phyloP scores from a whole-genome alignment of 2,329 filamentous ascomycete genomes.

The Fusarium albidum region DNA sequence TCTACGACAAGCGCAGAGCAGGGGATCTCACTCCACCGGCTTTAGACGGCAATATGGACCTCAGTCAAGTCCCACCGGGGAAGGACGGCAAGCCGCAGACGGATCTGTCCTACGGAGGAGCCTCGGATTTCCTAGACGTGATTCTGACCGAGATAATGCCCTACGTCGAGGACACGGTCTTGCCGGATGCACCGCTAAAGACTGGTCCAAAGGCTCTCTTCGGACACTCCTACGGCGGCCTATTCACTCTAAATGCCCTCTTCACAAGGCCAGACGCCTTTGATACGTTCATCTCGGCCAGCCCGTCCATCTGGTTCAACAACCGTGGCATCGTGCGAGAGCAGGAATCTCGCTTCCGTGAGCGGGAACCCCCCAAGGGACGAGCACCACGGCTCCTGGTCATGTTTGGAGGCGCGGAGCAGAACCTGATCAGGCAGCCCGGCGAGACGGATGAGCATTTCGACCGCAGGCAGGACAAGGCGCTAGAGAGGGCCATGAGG shows the following conservation, averaged over 20 bases:
- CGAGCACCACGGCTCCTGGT: slow-evolving; percentile 44
- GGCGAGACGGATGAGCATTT: slow-evolving; percentile 44
- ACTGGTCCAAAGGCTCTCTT: slow-evolving; percentile 53
- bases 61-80: slow-evolving; percentile 21
- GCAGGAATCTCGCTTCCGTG: slow-evolving; percentile 40
- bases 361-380: background rate
- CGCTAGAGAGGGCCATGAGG: slow-evolving; percentile 32
- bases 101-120: slow-evolving; percentile 48
- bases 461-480: slow-evolving; percentile 29
- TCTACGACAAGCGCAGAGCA: slow-evolving; percentile 41
- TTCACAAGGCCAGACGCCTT: slow-evolving; percentile 51
- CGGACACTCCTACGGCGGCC: slow-evolving; percentile 58
- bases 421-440: slow-evolving; percentile 37
- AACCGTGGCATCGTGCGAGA: slow-evolving; percentile 47
- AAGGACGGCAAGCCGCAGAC: slow-evolving; percentile 31
- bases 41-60: slow-evolving; percentile 19
- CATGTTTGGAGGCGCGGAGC: slow-evolving; percentile 44
- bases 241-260: slow-evolving; percentile 55
- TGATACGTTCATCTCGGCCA: slow-evolving; percentile 54
- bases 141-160: slow-evolving; percentile 50
- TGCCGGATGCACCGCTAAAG: slow-evolving; percentile 39
- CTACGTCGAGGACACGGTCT: slow-evolving; percentile 36
- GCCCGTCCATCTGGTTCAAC: slow-evolving; percentile 59
- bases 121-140: slow-evolving; percentile 53
- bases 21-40: slow-evolving; percentile 43